phyloP scores from a whole-genome alignment of 305 asterid species.

The Fraxinus platypoda region DNA sequence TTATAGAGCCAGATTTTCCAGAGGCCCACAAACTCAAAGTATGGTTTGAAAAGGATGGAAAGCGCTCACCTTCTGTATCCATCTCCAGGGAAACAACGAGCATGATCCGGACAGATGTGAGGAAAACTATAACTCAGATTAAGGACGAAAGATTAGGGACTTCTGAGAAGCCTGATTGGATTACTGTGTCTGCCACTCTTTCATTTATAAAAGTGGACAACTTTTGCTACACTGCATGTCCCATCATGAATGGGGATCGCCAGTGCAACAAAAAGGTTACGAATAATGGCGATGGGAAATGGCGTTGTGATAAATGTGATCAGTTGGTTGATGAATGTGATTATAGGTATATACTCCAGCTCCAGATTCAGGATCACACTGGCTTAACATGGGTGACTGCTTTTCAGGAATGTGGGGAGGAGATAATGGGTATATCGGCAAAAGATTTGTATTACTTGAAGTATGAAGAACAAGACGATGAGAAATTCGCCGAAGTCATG shows the following conservation, averaged over 20 bases:
- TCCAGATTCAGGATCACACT: constrained; percentile 43
- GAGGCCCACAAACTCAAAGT: constrained; percentile 61
- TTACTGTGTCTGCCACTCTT: constrained; percentile 66
- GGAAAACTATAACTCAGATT: constrained; percentile 80
- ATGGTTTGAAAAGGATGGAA: constrained; percentile 82
- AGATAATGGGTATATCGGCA: constrained; percentile 37
- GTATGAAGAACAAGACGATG: constrained; percentile 82
- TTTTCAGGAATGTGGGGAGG: constrained; percentile 46
- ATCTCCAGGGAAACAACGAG: constrained; percentile 60
- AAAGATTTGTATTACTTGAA: constrained; percentile 46
- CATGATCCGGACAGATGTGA: constrained; percentile 40
- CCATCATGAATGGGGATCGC: constrained; percentile 43
- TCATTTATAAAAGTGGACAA: constrained; percentile 61
- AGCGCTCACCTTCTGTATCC: constrained; percentile 54
- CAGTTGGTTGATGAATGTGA: constrained; percentile 48
- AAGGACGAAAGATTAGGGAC: constrained; percentile 88
- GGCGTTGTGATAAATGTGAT: constrained; percentile 52
- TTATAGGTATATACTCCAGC: constrained; percentile 43
- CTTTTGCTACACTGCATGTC: constrained; percentile 59
- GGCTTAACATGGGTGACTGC: constrained; percentile 52
- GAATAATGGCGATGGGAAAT: constrained; percentile 48
- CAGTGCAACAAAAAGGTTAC: constrained; percentile 48
- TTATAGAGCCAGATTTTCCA: constrained; percentile 82
- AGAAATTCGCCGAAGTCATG: constrained; percentile 55
- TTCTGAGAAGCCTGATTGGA: constrained; percentile 93